Base-by-base conservation (phyloP, 257 asterid species). In the Nicotiana obtusifolia region DNA sequence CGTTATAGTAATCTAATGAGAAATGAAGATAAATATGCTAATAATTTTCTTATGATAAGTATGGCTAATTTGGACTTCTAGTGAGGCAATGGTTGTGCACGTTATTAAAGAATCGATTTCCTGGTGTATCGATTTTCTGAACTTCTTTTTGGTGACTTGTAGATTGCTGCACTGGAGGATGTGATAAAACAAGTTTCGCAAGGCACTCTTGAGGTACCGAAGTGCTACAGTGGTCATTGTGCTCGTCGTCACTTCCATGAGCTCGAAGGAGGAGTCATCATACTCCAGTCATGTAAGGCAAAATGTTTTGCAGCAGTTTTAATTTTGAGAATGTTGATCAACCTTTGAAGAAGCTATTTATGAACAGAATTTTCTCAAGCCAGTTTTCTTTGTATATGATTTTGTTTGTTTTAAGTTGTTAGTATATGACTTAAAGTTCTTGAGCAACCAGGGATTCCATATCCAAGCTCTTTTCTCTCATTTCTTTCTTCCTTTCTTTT, bases 251-350 rank as follows among this genome's bases (percentile, higher is more conserved):
- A 86, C 81, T 90, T 94, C 90, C 89, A 82, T 84, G 93, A 89
- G 84, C 92, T 93, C 68, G 88, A 89, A 84, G 87, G 86, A 83
- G 91, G 86, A 53, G 94, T 88, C 65, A 84, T 86, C 83, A 79
- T 87, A 53, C 84, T 96, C 87, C 99, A 96, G 87, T 91, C 99
- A 90, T 88, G 99, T 96, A 89, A 87, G 93, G 20, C 66, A 78
- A 73, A 56, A 33, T 28, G 20, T 80, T 81, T 17, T 24, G 0
- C 37, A 22, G 79, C 60, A 47, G 79, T 73, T 22, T 24, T 8
- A 44, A 65, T 75, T 15, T 75, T 75, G 47, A 14, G 62, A 75
- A 75, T 49, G 41, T 75, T 75, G 80, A 47, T 15, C 62, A 75
- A 26, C 80, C 61, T 49, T 49, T 26, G 17, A 73, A 71, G 60